Evolutionary conservation across 768 basidiomycete genomes (phyloP), one percentile per base, ranked within the genome.

Genomic region (Tulasnella sp.): DNA sequence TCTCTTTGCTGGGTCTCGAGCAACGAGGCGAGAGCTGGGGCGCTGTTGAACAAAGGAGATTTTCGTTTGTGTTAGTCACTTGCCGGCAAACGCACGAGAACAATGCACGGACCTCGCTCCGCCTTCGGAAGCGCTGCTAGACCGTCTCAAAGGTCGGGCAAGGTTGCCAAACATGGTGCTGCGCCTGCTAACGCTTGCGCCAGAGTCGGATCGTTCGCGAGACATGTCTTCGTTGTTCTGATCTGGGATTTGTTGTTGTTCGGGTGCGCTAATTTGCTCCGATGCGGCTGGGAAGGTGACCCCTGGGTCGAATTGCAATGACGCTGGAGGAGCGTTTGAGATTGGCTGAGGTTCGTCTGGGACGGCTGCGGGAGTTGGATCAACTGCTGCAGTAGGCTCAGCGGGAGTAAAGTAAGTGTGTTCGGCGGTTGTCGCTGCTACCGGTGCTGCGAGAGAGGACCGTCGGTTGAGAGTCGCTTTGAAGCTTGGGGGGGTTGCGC

Each of bases 181-280:
- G 38, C 42, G 69, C 38, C 69, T 71, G 69, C 69, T 71, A 9
- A 11, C 14, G 58, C 58, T 64, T 7, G 64, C 54, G n/a, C 54
- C 73, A 74, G 73, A 74, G 73, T 74, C 64, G 3, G 45, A 52
- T 6, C 73, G 73, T 58, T 74, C 73, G 58, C 58, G 58, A 34
- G 58, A 64, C 42, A 39, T 71, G 42, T 42, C 73, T 25, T 64
- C 29, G 58, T 64, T 64, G 58, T 64, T 64, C 58, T 64, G 58
- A 25, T 64, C 58, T 34, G 58, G 31, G 58, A 34, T 64, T 34
- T 14, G 58, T 34, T 64, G 58, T 64, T 64, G 58, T 64, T 31
- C 58, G 58, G 58, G 31, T 12, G 31, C 58, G 58, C 29, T 64
- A 64, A 64, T 64, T 64, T 64, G 58, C 58, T 64, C 58, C 7